A percentile compares a stretch with the other conserved stretches of the same genome.
Evolutionary conservation across 768 basidiomycete genomes (phyloP).

Genomic region (Cystofilobasidium macerans): DNA sequence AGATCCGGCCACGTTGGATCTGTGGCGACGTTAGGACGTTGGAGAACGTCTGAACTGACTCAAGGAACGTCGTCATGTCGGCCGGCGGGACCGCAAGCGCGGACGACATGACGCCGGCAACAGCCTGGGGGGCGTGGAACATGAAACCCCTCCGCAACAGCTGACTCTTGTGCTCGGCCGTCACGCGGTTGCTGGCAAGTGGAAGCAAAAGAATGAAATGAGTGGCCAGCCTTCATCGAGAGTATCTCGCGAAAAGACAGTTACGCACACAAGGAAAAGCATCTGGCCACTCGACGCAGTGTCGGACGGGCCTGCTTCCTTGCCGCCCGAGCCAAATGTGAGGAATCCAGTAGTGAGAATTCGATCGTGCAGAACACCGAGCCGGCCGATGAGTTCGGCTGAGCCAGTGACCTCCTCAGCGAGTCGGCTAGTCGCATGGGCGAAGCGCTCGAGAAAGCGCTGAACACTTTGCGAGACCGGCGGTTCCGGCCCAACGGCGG

Average conservation of each 20-base stretch:
- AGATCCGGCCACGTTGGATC: constrained; percentile 33
- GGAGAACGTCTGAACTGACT: constrained; percentile 33
- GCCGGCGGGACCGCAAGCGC: constrained; percentile 35
- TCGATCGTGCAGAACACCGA: constrained; percentile 39
- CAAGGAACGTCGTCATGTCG: constrained; percentile 34
- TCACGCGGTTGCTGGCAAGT: constrained; percentile 26
- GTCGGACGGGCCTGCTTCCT: constrained; percentile 17
- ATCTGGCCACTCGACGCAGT: constrained; percentile 39
- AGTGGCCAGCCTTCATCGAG: neutral
- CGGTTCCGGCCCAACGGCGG: neutral
- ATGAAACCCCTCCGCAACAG: constrained; percentile 35
- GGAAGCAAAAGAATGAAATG: no score
- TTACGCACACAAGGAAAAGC: constrained; percentile 35
- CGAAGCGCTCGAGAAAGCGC: constrained; percentile 37
- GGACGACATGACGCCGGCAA: constrained; percentile 33
- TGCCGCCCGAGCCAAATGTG: constrained; percentile 5
- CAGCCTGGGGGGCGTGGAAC: constrained; percentile 36
- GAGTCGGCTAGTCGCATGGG: constrained; percentile 30
- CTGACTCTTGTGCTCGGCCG: constrained; percentile 31
- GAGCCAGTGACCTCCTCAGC: constrained; percentile 34
- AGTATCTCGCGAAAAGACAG: neutral
- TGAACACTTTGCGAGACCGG: constrained; percentile 27
- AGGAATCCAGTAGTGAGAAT: constrained; percentile 35
- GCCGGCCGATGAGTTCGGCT: constrained; percentile 28
- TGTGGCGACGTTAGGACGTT: neutral